phyloP scores from a whole-genome alignment of 768 basidiomycete species.

The Mycena indigotica region DNA sequence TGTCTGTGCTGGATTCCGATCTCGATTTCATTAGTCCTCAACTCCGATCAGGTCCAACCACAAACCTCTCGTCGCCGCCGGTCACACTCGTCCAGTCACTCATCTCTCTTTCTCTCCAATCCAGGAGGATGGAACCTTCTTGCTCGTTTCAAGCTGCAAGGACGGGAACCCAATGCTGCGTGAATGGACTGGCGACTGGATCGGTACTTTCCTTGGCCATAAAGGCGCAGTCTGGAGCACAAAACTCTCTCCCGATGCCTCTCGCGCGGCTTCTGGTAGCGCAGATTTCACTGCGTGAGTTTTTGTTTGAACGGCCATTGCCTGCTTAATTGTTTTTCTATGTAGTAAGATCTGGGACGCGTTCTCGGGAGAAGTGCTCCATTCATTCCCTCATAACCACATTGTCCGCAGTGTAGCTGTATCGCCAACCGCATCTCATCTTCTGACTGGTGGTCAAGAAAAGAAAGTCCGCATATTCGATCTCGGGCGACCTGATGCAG shows the following conservation, averaged over 20 bases:
- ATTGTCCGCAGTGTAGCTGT: slow-evolving; percentile 96
- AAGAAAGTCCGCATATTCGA: slow-evolving; percentile 98
- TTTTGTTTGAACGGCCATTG: slow-evolving; percentile 9
- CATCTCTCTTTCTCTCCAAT: slow-evolving; percentile 91
- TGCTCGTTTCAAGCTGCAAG: slow-evolving; percentile 96
- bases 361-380: slow-evolving; percentile 80
- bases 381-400: slow-evolving; percentile 98
- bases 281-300: slow-evolving; percentile 97
- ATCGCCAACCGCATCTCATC: slow-evolving; percentile 65
- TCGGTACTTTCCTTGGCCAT: slow-evolving; percentile 88
- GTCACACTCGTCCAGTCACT: slow-evolving; percentile 86
- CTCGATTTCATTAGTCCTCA: slow-evolving; percentile 18
- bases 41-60: slow-evolving; percentile 56
- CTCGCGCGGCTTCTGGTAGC: slow-evolving; percentile 87
- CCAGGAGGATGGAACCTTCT: slow-evolving; percentile 81
- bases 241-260: slow-evolving; percentile 84
- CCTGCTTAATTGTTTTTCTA: slow-evolving; percentile 16
- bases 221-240: slow-evolving; percentile 98
- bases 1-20: background rate
- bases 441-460: slow-evolving; percentile 93
- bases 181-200: slow-evolving; percentile 99
- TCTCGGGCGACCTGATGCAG: slow-evolving; percentile 81
- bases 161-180: slow-evolving; percentile 98
- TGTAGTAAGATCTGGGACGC: slow-evolving; percentile 95
- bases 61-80: slow-evolving; percentile 82